These are phyloP conservation scores for Cystofilobasidium macerans DNA, from an alignment of 768 basidiomycete genomes.

Conservation along the genomic window DNA sequence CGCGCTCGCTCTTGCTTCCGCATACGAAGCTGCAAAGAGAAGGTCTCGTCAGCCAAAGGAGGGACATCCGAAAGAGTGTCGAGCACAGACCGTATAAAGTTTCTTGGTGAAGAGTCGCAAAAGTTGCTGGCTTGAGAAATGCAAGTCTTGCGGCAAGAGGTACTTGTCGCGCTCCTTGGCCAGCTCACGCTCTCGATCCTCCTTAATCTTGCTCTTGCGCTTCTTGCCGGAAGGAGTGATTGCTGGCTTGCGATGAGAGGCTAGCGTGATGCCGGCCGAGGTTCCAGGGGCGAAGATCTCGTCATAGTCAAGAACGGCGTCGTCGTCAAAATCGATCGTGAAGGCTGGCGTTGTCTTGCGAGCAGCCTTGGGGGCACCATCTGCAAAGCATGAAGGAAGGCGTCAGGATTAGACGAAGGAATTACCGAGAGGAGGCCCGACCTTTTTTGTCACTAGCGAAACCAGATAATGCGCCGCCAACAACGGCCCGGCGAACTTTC, in stretches of 20 bases:
- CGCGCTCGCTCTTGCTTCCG: constrained; percentile 49
- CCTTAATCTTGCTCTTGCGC: constrained; percentile 18
- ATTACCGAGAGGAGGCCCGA: too few relatives aligned
- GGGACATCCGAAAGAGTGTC: constrained; percentile 23
- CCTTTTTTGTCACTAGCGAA: constrained; percentile 45
- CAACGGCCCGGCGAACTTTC: constrained; percentile 72
- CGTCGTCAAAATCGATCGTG: constrained; percentile 36
- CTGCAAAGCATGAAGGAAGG: neutral
- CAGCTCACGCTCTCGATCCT: constrained; percentile 39
- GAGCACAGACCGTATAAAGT: constrained; percentile 7
- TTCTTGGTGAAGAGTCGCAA: constrained; percentile 59
- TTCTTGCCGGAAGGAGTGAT: constrained; percentile 9
- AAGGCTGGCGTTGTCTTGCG: constrained; percentile 31
- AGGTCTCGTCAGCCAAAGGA: constrained; percentile 2
- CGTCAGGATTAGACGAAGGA: neutral
- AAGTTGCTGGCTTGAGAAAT: constrained; percentile 81
- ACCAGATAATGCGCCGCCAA: neutral
- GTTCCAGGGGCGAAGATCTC: constrained; percentile 32
- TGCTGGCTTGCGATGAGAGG: constrained; percentile 14
- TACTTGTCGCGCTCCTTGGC: constrained; percentile 62
- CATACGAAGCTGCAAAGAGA: constrained; percentile 62
- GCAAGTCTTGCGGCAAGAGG: constrained; percentile 89
- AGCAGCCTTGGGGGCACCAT: neutral
- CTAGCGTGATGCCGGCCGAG: constrained; percentile 30
- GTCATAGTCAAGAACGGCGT: neutral